These are phyloP conservation scores for Globisporangium abappressorium DNA, from an alignment of 352 stramenopile species.

Conservation along the genomic window DNA sequence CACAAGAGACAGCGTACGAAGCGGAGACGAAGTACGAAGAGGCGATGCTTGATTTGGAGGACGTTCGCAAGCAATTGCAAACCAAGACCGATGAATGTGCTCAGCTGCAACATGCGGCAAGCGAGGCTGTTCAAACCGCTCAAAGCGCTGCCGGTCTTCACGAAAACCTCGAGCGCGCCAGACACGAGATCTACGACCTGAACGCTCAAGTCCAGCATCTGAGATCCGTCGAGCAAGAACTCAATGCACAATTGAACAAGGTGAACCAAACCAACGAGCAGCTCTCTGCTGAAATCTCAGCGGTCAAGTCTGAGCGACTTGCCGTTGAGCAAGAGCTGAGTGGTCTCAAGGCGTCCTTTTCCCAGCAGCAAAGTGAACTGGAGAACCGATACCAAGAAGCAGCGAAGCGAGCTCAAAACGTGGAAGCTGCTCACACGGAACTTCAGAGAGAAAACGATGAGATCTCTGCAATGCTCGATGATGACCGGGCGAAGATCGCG, in stretches of 20 bases:
- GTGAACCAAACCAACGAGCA: conserved; percentile 25
- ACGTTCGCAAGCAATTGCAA: conserved; percentile 24
- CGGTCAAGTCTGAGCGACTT: conserved; percentile 25
- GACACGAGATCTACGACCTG: conserved; percentile 35
- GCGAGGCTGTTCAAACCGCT: conserved; percentile 11
- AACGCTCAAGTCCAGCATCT: conserved; percentile 36
- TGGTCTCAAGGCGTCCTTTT: conserved; percentile 25
- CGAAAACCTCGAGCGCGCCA: conserved; percentile 32
- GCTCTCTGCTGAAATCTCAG: conserved; percentile 24
- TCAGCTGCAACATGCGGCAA: conserved; percentile 20
- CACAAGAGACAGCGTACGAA: conserved; percentile 49
- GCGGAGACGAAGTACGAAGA: conserved; percentile 60
- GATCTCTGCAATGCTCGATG: conserved; percentile 42
- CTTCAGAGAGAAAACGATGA: conserved; percentile 51
- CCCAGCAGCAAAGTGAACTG: conserved; percentile 20
- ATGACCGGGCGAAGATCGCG: conserved; percentile 32
- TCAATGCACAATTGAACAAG: conserved; percentile 37
- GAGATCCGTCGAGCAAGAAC: conserved; percentile 31
- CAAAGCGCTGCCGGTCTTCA: conserved; percentile 27
- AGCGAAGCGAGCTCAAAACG: conserved; percentile 22
- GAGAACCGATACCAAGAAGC: conserved; percentile 11
- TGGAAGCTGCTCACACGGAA: conserved; percentile 30
- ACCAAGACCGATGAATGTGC: conserved; percentile 27
- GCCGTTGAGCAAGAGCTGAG: conserved; percentile 30
- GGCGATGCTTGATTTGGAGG: conserved; percentile 41